Base-by-base conservation (phyloP, 768 basidiomycete species). In the Kwoniella bestiolae region DNA sequence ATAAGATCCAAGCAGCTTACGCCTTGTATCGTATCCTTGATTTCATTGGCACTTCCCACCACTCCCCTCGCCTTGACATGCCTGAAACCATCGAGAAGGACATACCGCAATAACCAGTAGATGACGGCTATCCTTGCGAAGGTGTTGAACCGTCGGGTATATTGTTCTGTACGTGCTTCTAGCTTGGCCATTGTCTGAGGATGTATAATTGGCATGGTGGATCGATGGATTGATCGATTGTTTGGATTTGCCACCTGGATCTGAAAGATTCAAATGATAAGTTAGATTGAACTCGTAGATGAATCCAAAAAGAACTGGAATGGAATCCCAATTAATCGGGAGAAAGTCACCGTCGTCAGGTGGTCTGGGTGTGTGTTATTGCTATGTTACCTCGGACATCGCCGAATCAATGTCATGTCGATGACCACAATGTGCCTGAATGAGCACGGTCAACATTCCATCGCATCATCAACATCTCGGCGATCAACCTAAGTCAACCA, bases 41-140 rank as follows among this genome's bases (percentile, higher is more conserved):
- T 18, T 56, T 72, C 67, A 12, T 56, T 52, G 14, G 55, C 29
- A 21, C 53, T 63, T 1, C 72, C 70, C 1, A 51, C 8, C 5
- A 80, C 14, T 18, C 79, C 79, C 53, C 69, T 65, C 25, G 79
- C 79, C 38, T 73, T 66, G 18, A 80, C 53, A 71, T 80, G 76
- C 29, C 77, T 51, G 49, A 67, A 76, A 18, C 63, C 57, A 52
- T 71, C 71, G 14, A 66, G 57, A 72, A 57, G 38, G 2, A 61
- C 60, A 50, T 60, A 41, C 60, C 32, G 31, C 56, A 60, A 25
- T 23, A 78, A n/a, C 65, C 69, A 67, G 46, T 71, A 73, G 9
- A 73, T 23, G 4, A 75, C 56, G n/a, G 69, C 64, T 21, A 67
- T 50, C 25, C 70, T 59, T 9, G 76, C 74, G 45, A 67, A 44